These are phyloP conservation scores for Lasiodiplodia hormozganensis DNA, from an alignment of 2,329 filamentous ascomycete genomes.

Conservation along the genomic window DNA sequence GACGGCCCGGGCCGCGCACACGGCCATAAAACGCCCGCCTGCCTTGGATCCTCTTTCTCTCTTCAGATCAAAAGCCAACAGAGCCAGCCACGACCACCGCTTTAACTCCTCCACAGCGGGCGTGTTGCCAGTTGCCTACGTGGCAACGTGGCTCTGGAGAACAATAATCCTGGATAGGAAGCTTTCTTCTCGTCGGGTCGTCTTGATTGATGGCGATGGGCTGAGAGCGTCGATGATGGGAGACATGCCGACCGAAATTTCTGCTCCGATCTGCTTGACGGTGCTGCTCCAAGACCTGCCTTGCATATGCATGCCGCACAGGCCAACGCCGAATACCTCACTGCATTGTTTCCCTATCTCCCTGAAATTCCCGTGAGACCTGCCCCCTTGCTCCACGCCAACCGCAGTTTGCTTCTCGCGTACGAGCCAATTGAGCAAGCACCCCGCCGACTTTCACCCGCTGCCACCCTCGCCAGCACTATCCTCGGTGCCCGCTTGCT, in stretches of 20 bases:
- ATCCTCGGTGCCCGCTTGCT: not conserved
- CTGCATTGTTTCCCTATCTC: not conserved
- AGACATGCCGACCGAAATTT: slow-evolving; percentile 10
- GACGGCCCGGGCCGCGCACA: slow-evolving; percentile 15
- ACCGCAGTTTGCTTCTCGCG: not conserved
- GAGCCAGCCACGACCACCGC: slow-evolving; percentile 32
- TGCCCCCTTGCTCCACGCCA: not conserved
- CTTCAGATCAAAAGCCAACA: slow-evolving; percentile 30
- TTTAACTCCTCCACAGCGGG: slow-evolving; percentile 29
- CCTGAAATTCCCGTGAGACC: not conserved
- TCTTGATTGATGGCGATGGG: slow-evolving; percentile 30
- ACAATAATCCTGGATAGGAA: slow-evolving; percentile 31
- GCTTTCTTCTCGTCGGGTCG: slow-evolving; percentile 28
- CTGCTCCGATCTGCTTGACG: not conserved
- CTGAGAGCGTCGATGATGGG: slow-evolving; percentile 30
- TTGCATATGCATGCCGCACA: slow-evolving; percentile 6
- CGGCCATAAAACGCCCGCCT: slow-evolving; percentile 13
- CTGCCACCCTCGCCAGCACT: not conserved
- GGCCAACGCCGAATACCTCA: not conserved
- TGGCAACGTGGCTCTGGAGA: slow-evolving; percentile 30
- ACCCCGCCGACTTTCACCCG: not conserved
- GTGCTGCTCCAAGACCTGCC: not conserved
- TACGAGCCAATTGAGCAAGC: not conserved
- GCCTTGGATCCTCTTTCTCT: slow-evolving; percentile 23
- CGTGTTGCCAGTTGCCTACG: slow-evolving; percentile 30